Percentiles rank a stretch among this genome's conserved stretches.
phyloP scores from a whole-genome alignment of 1,139 yeast species.

The Zygosaccharomyces pseudobailii region DNA sequence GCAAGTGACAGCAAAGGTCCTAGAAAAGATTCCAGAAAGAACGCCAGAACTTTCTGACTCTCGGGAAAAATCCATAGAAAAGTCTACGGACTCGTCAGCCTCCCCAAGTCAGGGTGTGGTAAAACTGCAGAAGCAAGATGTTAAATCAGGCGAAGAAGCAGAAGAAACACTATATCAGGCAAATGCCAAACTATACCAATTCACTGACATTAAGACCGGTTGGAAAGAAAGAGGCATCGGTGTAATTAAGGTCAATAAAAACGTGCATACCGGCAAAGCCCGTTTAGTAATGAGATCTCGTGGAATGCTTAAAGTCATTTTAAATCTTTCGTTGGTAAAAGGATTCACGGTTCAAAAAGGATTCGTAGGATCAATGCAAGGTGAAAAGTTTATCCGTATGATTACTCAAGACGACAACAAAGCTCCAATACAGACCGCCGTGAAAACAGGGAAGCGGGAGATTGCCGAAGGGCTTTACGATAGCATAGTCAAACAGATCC shows the following conservation, averaged over 20 bases:
- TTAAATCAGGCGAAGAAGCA: constrained; percentile 86
- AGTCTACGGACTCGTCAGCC: constrained; percentile 13
- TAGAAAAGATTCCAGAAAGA: constrained; percentile 7
- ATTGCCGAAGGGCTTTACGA: constrained; percentile 56
- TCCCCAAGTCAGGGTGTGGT: constrained; percentile 23
- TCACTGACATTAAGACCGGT: constrained; percentile 60
- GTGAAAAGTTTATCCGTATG: constrained; percentile 76
- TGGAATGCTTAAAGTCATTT: constrained; percentile 75
- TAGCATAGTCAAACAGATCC: constrained; percentile 39
- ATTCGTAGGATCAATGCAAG: constrained; percentile 74
- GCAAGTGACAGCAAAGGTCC: background rate
- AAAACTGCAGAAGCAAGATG: constrained; percentile 43
- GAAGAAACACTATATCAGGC: constrained; percentile 67
- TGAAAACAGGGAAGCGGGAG: constrained; percentile 64
- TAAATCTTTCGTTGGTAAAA: constrained; percentile 64
- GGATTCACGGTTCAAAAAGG: constrained; percentile 67
- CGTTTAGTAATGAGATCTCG: constrained; percentile 89
- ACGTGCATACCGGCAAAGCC: constrained; percentile 34
- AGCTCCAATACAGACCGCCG: constrained; percentile 74
- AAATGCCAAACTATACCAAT: constrained; percentile 74
- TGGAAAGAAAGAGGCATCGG: constrained; percentile 98
- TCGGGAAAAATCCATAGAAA: constrained; percentile 9
- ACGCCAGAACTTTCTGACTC: constrained; percentile 7
- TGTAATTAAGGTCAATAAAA: constrained; percentile 68
- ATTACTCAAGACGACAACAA: constrained; percentile 53